Conservation (phyloP, 1,284 basidiomycete genomes). For the Ganoderma sp. region DNA sequence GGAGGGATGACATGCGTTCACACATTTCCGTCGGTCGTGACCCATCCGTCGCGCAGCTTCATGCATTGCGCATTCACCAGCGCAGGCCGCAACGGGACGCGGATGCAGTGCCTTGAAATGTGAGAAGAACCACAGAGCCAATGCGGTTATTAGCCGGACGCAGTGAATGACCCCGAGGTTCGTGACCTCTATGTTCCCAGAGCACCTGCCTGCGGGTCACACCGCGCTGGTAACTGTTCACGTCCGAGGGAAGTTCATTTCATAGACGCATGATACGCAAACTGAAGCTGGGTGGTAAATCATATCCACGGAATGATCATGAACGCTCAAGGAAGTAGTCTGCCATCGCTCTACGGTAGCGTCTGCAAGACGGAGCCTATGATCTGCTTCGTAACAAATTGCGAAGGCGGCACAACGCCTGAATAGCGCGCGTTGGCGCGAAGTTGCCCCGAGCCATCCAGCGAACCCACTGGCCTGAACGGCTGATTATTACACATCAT, state of each 20-base stretch:
- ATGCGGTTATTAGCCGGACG: not conserved
- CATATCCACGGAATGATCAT: not conserved
- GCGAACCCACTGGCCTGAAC: no score
- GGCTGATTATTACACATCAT: no score
- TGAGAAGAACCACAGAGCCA: not conserved
- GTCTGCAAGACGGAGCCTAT: no score
- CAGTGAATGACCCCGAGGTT: not conserved
- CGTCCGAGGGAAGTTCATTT: not conserved
- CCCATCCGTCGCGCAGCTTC: not conserved
- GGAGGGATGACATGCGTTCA: not conserved
- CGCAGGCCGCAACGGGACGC: not conserved
- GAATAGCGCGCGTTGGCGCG: no score
- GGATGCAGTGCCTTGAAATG: slow-evolving; percentile 1
- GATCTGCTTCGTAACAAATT: not conserved
- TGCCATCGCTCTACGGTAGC: no score
- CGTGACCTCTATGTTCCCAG: not conserved
- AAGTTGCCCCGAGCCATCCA: no score
- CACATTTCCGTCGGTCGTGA: not conserved
- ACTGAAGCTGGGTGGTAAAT: not conserved
- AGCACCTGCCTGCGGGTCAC: not conserved
- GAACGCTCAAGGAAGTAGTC: not conserved
- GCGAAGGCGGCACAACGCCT: not conserved
- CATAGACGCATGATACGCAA: not conserved
- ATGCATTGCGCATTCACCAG: not conserved
- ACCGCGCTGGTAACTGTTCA: not conserved